Evolutionary conservation across 75 land plant genomes (phyloP), one percentile per base, ranked within the genome.

Genomic region (Chamaecyparis obtusa): DNA sequence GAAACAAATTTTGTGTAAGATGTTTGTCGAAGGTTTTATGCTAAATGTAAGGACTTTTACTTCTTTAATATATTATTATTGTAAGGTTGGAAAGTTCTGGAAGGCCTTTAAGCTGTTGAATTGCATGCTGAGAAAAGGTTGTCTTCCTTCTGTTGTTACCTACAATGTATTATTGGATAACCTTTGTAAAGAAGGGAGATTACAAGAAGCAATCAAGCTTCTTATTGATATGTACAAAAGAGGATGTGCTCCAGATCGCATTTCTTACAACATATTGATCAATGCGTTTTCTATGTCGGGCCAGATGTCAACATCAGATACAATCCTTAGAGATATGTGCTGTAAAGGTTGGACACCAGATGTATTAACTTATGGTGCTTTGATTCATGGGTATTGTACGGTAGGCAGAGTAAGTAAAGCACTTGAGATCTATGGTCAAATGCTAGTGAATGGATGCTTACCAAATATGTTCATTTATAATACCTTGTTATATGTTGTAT

Each of bases 201-300:
- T 90, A 21, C 86, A 76, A 13, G 87, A 78, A 49, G 92, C 91
- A 15, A 60, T 41, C 19, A 24, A 84, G 60, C 39, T 93, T 51
- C 85, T 91, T 41, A 37, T 43, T 51, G 87, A 91, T 57, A 90
- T 95, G 85, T 89, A 81, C 83, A 82, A 84, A 49, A 37, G 17
- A 21, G 89, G 92, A 35, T 21, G 48, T 35, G n/a, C 19, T 35
- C 93, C 94, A 36, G 90, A 93, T 88, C 80, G 36, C 1, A 81
- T 81, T 78, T 88, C 94, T 21, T 91, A 91, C 85, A 92, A 92
- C 88, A 89, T 89, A 83, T 88, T 94, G 27, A 89, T 94, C 69
- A 85, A 88, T 89, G 92, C 90, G 39, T 85, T 89, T 51, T 85
- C 89, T 71, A 88, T 57, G 87, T 87, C 84, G 41, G 83, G 85